Percentiles rank a stretch among this genome's conserved stretches.
phyloP scores from a whole-genome alignment of 2,329 filamentous ascomycete genomes.

The Triangularia verruculosa region DNA sequence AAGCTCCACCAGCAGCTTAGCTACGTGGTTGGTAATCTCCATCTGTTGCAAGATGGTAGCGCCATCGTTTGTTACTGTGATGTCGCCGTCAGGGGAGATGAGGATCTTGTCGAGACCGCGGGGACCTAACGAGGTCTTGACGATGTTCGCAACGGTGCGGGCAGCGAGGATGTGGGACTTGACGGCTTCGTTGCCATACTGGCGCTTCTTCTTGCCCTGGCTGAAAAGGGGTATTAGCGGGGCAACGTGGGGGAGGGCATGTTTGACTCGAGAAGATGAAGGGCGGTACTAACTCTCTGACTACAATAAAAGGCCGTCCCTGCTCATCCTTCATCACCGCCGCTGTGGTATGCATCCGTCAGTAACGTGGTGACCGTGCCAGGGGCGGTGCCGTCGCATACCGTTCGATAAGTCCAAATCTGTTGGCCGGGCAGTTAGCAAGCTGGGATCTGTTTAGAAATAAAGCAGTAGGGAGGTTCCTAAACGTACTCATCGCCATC shows the following conservation, averaged over 20 bases:
- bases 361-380: conserved; percentile 13
- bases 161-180: conserved; percentile 98
- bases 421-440: conserved; percentile 35
- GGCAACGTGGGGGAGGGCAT: conserved; percentile 23
- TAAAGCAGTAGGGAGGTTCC: conserved; percentile 5
- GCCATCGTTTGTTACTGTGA: conserved; percentile 98
- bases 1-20: conserved; percentile 92
- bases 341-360: conserved; percentile 42
- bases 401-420: conserved; percentile 83
- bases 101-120: conserved; percentile 98
- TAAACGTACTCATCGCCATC: conserved; percentile 59
- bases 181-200: conserved; percentile 94
- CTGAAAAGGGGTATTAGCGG: conserved; percentile 44
- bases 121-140: conserved; percentile 94
- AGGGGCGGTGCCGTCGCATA: conserved; percentile 42
- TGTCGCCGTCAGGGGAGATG: conserved; percentile 97
- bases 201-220: conserved; percentile 96
- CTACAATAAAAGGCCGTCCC: conserved; percentile 94
- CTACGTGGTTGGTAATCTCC: conserved; percentile 98
- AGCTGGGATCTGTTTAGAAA: conserved; percentile 14
- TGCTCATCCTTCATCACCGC: conserved; percentile 93
- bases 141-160: conserved; percentile 91
- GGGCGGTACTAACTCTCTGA: conserved; percentile 74
- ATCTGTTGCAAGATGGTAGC: conserved; percentile 97
- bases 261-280: conserved; percentile 3